phyloP scores from a whole-genome alignment of 2,329 filamentous ascomycete species.

The Zasmidium cellare region DNA sequence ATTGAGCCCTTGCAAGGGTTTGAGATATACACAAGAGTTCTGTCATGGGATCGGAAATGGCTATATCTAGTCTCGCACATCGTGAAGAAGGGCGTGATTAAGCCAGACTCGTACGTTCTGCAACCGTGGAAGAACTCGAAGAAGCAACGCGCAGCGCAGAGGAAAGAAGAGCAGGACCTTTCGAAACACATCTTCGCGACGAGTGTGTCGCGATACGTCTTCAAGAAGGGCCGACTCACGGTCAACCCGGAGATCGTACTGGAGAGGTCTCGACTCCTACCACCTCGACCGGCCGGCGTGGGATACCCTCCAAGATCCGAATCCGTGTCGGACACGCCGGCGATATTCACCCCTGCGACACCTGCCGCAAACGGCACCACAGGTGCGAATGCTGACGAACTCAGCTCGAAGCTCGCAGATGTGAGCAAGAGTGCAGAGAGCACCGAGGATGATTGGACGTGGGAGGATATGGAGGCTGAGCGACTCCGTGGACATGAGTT shows the following conservation, averaged over 20 bases:
- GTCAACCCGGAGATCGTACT: conserved; percentile 79
- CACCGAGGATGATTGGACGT: conserved; percentile 54
- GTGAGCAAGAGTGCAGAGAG: conserved; percentile 10
- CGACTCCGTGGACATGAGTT: conserved; percentile 55
- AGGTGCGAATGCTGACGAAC: conserved; percentile 28
- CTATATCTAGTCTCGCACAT: conserved; percentile 51
- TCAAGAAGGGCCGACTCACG: conserved; percentile 66
- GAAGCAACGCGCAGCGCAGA: conserved; percentile 20
- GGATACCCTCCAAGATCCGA: conserved; percentile 32
- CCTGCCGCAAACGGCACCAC: conserved; percentile 21
- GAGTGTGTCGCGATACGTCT: conserved; percentile 52
- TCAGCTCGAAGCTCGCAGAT: conserved; percentile 28
- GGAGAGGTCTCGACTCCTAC: conserved; percentile 70
- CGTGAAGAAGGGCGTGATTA: conserved; percentile 46
- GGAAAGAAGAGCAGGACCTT: conserved; percentile 35
- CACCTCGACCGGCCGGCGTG: conserved; percentile 64
- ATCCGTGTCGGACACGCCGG: conserved; percentile 22
- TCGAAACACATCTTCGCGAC: conserved; percentile 50
- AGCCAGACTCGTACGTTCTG: conserved; percentile 43
- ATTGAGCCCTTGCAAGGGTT: conserved; percentile 47
- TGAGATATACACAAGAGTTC: conserved; percentile 50
- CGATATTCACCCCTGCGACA: conserved; percentile 24
- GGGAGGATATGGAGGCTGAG: conserved; percentile 61
- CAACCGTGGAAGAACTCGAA: conserved; percentile 46
- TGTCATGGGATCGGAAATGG: conserved; percentile 54